Base-by-base conservation (phyloP, 257 asterid genomes). In the Linderniella brevidens region DNA sequence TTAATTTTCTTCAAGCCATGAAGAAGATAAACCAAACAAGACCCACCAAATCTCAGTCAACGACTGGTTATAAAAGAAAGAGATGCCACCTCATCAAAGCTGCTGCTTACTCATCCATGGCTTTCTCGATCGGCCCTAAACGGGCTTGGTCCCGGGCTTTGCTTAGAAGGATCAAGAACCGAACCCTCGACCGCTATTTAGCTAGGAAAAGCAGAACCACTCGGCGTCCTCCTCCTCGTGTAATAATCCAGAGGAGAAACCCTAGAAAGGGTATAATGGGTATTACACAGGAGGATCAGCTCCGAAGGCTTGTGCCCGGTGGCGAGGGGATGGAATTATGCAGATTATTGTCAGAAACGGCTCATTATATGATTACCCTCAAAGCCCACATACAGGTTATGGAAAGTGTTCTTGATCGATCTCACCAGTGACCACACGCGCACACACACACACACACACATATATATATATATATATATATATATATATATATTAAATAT, bases 81-180 rank as follows among this genome's bases (percentile, higher is more conserved):
- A 58, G 80, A 9, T 53, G 32, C 41, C 75, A 48, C 0, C 66
- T 55, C 55, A 66, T 85, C 36, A 65, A 72, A 68, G 58, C 56
- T 17, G 93, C 82, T 2, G 72, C 96, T 13, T 69, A 76, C 5
- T 75, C 68, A 9, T 75, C 93, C 48, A 65, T 85, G 86, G 96
- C 96, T 0, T 63, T 77, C 0, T 74, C 71, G 0, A 83, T 73
- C 13, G 93, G 96, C 19, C 62, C 77, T 0, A 66, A 59, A 40
- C 61, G 64, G 50, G 73, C 71, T 0, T 85, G 92, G 93, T 78
- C 92, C 40, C 85, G 82, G 13, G 88, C 86, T 51, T 7, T 85
- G 8, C 76, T 81, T 0, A 42, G 54, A 53, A 75, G 59, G 68
- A 63, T 75, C 40, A 52, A 64, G 6, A 64, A 56, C 36, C 64